These are phyloP conservation scores for Viola odorata DNA, from an alignment of 345 rosid species.

Conservation along the genomic window DNA sequence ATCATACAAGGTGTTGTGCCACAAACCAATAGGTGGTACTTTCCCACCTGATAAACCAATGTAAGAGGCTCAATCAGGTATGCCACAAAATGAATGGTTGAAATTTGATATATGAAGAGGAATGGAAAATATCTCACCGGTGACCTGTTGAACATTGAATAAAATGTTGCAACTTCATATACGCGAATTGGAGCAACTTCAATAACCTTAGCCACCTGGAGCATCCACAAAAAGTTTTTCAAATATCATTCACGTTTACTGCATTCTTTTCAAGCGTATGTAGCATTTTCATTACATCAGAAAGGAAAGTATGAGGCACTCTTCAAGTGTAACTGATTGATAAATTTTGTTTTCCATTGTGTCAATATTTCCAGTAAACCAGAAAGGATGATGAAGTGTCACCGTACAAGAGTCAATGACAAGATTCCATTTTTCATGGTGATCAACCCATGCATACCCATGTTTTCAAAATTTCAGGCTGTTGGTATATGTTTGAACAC, in stretches of 20 bases:
- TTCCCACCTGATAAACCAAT: conserved; percentile 65
- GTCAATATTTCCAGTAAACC: too few species aligned
- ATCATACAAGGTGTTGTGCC: conserved; percentile 99
- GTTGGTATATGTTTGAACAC: too few species aligned
- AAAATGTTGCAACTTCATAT: conserved; percentile 95
- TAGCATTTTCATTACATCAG: too few species aligned
- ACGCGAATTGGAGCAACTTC: conserved; percentile 95
- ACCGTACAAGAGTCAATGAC: too few species aligned
- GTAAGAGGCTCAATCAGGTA: conserved; percentile 8
- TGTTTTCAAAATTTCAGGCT: too few species aligned
- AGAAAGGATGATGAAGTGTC: too few species aligned
- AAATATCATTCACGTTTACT: neutral
- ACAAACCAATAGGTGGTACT: conserved; percentile 94
- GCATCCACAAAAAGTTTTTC: conserved; percentile 14
- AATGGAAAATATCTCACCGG: conserved; percentile 43
- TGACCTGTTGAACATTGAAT: conserved; percentile 92
- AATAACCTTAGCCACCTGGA: conserved; percentile 79
- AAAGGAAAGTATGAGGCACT: neutral
- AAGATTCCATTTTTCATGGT: too few species aligned
- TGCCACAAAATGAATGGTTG: conserved; percentile 2
- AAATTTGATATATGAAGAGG: conserved; percentile 9
- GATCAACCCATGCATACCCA: too few species aligned
- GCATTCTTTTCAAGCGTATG: neutral
- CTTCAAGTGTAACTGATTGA: too few species aligned
- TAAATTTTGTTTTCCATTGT: too few species aligned